These are phyloP conservation scores for Debaryomyces psychrophilus DNA, from an alignment of 1,139 yeast species.

Conservation along the genomic window DNA sequence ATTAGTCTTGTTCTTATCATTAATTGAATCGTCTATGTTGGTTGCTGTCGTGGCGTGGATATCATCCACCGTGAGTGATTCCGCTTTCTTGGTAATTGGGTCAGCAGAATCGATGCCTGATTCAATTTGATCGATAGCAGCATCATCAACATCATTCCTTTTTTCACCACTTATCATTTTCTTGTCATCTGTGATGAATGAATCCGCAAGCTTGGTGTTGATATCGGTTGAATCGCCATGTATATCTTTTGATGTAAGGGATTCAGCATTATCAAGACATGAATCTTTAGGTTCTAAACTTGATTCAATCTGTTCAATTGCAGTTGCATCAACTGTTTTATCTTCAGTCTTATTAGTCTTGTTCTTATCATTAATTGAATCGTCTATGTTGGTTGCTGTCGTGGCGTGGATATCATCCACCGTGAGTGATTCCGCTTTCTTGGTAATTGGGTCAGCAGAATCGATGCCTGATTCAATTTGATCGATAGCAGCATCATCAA, in stretches of 20 bases:
- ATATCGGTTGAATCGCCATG: not conserved
- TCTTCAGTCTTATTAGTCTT: not conserved
- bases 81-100: not conserved
- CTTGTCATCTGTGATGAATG: not conserved
- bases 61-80: not conserved
- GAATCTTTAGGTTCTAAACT: not conserved
- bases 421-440: not conserved
- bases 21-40: too few species aligned
- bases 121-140: not conserved
- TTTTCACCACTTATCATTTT: not conserved
- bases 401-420: not conserved
- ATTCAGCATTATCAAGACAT: not conserved
- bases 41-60: not conserved
- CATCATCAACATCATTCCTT: not conserved
- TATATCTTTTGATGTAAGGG: not conserved
- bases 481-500: conserved; percentile 13
- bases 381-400: not conserved
- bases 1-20: too few species aligned
- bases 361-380: not conserved
- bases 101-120: not conserved
- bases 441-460: not conserved
- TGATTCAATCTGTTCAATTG: conserved; percentile 16
- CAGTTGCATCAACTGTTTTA: conserved; percentile 2
- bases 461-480: conserved; percentile 11
- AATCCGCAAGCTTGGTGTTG: not conserved